Percentiles rank a stretch among this genome's conserved stretches.
Evolutionary conservation across 768 basidiomycete species (phyloP).

Genomic region (Sistotremastrum suecicum): DNA sequence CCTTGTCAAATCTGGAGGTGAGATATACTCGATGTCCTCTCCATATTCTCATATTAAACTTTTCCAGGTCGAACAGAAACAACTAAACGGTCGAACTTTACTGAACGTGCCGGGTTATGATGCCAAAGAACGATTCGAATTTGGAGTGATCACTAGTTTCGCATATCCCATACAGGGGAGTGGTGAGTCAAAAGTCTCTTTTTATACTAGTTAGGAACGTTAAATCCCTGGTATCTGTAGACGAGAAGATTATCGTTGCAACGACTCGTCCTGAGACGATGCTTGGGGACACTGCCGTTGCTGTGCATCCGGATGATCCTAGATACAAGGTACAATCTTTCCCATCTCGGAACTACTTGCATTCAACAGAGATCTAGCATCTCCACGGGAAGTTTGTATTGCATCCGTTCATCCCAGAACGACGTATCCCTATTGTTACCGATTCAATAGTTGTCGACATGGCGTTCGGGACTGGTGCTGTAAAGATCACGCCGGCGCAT

Average conservation of each 20-base stretch:
- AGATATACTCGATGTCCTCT: constrained; percentile 2
- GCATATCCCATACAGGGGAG: constrained; percentile 84
- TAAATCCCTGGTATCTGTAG: constrained; percentile 20
- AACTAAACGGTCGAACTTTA: constrained; percentile 71
- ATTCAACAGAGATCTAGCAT: constrained; percentile 30
- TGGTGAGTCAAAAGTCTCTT: constrained; percentile 26
- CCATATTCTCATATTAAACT: background rate
- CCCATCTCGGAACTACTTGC: background rate
- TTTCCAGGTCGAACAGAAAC: constrained; percentile 78
- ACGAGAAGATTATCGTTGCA: constrained; percentile 85
- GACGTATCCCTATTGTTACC: constrained; percentile 76
- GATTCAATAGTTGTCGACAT: constrained; percentile 83
- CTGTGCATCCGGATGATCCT: constrained; percentile 86
- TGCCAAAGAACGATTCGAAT: constrained; percentile 89
- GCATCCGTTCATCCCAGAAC: constrained; percentile 74
- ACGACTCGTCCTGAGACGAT: constrained; percentile 98
- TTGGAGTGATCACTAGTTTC: constrained; percentile 93
- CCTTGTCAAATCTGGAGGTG: constrained; percentile 94
- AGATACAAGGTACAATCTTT: constrained; percentile 54
- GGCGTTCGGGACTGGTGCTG: constrained; percentile 94
- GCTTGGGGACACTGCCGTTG: constrained; percentile 95
- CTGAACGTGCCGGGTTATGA: constrained; percentile 92
- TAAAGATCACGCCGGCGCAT: constrained; percentile 98
- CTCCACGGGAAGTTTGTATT: constrained; percentile 84
- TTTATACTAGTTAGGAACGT: background rate